Conservation (phyloP, 345 rosid species). For the Pseudoturritis turrita region DNA sequence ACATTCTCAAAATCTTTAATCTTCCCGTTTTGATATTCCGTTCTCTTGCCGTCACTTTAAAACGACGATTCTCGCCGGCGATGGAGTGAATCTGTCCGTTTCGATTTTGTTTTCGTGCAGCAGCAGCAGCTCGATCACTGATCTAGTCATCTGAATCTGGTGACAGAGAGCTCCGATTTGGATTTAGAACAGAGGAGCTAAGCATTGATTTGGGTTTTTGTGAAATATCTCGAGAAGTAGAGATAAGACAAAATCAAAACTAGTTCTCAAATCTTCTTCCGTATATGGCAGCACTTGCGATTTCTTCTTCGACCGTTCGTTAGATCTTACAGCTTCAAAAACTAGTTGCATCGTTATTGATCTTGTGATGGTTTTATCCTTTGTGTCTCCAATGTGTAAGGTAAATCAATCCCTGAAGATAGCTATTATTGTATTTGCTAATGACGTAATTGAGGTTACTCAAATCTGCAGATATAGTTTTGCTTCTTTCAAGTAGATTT, state of each 20-base stretch:
- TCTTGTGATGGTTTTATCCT: not conserved
- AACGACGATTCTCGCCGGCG: not conserved
- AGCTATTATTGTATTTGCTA: too few species aligned
- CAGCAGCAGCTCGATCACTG: not conserved
- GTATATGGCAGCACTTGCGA: constrained; percentile 92
- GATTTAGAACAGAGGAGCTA: constrained; percentile 80
- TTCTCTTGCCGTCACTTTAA: not conserved
- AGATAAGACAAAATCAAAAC: not conserved
- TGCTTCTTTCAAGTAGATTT: too few species aligned
- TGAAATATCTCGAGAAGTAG: too few species aligned
- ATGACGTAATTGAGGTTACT: not conserved
- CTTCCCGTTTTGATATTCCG: too few species aligned
- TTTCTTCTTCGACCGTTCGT: constrained; percentile 93
- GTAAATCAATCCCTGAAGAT: not conserved
- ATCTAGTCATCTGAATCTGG: constrained; percentile 11
- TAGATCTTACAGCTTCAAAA: not conserved
- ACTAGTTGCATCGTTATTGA: not conserved
- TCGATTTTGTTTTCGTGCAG: too few species aligned
- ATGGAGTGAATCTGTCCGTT: too few species aligned
- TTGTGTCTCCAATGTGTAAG: not conserved
- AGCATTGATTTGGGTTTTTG: constrained; percentile 2
- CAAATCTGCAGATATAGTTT: not conserved
- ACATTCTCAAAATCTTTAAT: too few species aligned
- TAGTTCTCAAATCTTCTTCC: not conserved
- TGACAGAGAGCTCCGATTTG: constrained; percentile 69